Evolutionary conservation across 371 early-diverging fungal species (phyloP).

Genomic region (Catenaria anguillulae): DNA sequence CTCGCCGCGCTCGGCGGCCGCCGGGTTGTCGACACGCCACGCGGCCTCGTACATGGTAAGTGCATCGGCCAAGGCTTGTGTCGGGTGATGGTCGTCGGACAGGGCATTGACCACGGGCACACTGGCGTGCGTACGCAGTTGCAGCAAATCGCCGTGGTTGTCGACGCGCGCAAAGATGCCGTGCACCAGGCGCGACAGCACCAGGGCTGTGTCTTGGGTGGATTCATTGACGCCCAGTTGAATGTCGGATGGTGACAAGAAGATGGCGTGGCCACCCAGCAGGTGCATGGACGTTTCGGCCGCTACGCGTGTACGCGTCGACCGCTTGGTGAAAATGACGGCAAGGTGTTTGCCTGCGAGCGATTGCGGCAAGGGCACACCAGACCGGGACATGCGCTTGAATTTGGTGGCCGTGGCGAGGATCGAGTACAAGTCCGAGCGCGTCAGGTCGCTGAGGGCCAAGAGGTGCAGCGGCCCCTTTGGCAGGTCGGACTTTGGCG

Average conservation of each 20-base stretch:
- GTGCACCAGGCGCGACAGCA: slow-evolving; percentile 85
- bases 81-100: slow-evolving; percentile 82
- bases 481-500: too few relatives aligned
- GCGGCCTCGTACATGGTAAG: slow-evolving; percentile 76
- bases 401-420: not conserved
- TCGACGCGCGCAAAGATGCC: slow-evolving; percentile 85
- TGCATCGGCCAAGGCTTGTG: slow-evolving; percentile 88
- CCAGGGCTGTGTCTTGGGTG: slow-evolving; percentile 68
- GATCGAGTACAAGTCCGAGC: not conserved
- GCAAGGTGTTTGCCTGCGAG: slow-evolving; percentile 39
- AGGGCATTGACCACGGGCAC: slow-evolving; percentile 93
- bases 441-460: not conserved
- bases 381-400: not conserved
- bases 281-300: slow-evolving; percentile 80
- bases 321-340: slow-evolving; percentile 80
- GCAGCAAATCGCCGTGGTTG: slow-evolving; percentile 59
- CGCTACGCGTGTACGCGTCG: slow-evolving; percentile 89
- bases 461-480: not conserved
- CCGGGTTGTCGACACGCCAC: slow-evolving; percentile 13
- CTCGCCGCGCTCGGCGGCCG: slow-evolving; percentile 10
- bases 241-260: slow-evolving; percentile 81
- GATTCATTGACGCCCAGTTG: slow-evolving; percentile 89
- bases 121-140: slow-evolving; percentile 60
- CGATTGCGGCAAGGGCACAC: not conserved
- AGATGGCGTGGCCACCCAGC: slow-evolving; percentile 86